Evolutionary conservation across 495 filamentous ascomycete species (phyloP).

Genomic region (Cercophora samala): DNA sequence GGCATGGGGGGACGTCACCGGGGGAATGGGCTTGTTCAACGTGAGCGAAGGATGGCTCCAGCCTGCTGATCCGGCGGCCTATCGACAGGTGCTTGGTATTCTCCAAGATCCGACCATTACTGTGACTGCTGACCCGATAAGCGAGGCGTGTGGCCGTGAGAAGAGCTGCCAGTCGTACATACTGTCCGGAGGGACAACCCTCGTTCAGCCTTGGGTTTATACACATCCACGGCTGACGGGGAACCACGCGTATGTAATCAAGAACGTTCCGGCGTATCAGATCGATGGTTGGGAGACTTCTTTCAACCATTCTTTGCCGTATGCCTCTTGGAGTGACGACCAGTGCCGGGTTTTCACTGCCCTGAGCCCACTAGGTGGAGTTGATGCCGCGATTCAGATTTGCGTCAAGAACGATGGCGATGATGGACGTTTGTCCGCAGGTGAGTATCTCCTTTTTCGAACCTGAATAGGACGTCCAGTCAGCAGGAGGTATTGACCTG

Average conservation of each 20-base stretch:
- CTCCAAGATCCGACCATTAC: neutral
- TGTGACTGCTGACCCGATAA: neutral
- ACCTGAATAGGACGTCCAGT: neutral
- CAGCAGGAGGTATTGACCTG: too few species aligned
- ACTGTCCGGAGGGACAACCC: neutral
- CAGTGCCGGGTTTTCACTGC: neutral
- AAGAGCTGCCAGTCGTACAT: neutral
- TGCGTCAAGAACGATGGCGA: neutral
- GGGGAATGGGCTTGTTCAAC: neutral
- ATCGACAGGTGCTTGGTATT: neutral
- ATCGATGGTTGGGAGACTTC: neutral
- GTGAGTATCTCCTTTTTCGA: neutral
- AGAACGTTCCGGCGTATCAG: neutral
- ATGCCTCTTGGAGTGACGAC: neutral
- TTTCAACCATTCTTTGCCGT: neutral
- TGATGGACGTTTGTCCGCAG: neutral
- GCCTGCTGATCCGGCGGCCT: neutral
- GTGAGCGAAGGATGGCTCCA: neutral
- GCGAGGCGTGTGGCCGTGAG: neutral
- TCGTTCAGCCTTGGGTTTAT: neutral
- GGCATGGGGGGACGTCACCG: neutral
- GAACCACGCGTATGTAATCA: neutral
- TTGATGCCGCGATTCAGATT: neutral
- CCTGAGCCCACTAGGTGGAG: neutral
- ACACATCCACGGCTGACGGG: neutral